Conservation (phyloP, 2,329 filamentous ascomycete genomes). For the Alternaria metachromatica region DNA sequence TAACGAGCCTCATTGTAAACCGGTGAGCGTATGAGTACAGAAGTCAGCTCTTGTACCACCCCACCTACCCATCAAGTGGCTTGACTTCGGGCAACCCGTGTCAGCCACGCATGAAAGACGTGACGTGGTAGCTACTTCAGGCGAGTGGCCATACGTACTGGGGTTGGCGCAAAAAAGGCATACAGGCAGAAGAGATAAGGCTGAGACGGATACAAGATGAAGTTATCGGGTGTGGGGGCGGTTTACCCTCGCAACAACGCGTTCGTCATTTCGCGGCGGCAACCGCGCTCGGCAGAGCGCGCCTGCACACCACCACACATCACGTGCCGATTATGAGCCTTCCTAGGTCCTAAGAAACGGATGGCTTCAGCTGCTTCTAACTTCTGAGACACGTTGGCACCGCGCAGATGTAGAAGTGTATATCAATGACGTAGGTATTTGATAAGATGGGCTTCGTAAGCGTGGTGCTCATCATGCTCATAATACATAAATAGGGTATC, state of each 20-base stretch:
- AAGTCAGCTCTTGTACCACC: not conserved
- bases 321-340: no score
- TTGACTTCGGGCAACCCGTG: not conserved
- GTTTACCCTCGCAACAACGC: not conserved
- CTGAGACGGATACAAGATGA: not conserved
- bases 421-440: not conserved
- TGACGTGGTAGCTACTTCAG: not conserved
- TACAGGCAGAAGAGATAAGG: not conserved
- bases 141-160: no score
- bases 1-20: not conserved
- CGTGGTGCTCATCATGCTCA: not conserved
- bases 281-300: not conserved
- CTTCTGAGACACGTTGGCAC: not conserved
- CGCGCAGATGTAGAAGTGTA: not conserved
- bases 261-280: not conserved
- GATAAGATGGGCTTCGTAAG: not conserved
- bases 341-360: no score
- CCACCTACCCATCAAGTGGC: not conserved
- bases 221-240: not conserved
- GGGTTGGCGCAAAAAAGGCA: not conserved
- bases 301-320: not conserved
- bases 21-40: not conserved
- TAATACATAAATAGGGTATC: slow-evolving; percentile 2
- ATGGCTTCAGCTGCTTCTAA: rapidly evolving
- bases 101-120: not conserved